Base-by-base conservation (phyloP, 306 rosid genomes). In the Ormosia semicastrata region DNA sequence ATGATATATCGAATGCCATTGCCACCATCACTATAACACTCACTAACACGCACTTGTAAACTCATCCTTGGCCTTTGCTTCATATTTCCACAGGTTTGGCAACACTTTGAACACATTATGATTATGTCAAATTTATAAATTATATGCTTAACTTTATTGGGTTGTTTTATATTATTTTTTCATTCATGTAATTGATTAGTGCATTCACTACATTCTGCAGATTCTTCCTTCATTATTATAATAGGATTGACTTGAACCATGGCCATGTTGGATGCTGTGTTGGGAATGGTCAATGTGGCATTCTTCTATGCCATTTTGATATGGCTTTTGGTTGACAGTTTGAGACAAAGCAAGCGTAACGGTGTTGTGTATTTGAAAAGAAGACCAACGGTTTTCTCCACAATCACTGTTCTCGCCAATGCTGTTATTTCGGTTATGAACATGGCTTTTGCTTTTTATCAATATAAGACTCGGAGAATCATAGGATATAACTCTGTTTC, bases 261-360 rank as follows among this genome's bases (percentile, higher is more conserved):
- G 71, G 59, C 6, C 4, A 33, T n/a, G 18, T 74, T 90, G 76
- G 91, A 89, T 39, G 10, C 83, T 18, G 47, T 81, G 0, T 53
- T 85, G 44, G 96, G 70, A 75, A 71, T 86, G 14, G 17, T 80
- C 36, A 83, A 85, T 82, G 89, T 87, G 5, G 83, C 87, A 40
- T 94, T 94, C 75, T 81, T 88, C 79, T 18, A 86, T 12, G 77
- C 37, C 1, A 81, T 94, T 15, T 39, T 91, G 58, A 67, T 73
- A 57, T 94, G 97, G 98, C 7, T 92, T 86, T 81, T 91, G 75
- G 36, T 82, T 0, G 78, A 92, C 36, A 85, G 71, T 59, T 81
- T 86, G 82, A 84, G 83, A 44, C 80, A 65, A 62, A 83, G 77
- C 63, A 85, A 53, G 68, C 63, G 50, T 18, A 54, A 9, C 29